Evolutionary conservation across 2,329 filamentous ascomycete species (phyloP), one percentile per base, ranked within the genome.

Genomic region (Sclerotiophoma versabilis): DNA sequence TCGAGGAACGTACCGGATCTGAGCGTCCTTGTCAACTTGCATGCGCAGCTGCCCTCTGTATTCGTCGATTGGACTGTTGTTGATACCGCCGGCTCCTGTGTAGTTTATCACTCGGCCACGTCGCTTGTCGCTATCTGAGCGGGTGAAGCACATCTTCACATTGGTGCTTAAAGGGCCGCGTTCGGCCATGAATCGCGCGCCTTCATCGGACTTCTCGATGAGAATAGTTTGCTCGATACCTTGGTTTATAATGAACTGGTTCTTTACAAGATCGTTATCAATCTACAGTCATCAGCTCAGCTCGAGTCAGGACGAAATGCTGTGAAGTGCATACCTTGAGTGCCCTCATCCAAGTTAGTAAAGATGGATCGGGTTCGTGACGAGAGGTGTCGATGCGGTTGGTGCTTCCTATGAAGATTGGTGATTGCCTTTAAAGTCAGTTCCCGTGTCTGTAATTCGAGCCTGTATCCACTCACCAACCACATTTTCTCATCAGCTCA

Each of bases 151-250:
- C 51, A 86, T 84, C 47, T 80, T 84, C 10, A 93, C 90, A 59
- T 96, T 93, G 12, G 76, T 81, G n/a, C 79, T 79, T 33, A 77
- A 33, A 6, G 55, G 34, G 8, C n/a, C n/a, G n/a, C n/a, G 61
- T 77, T 19, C 79, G 81, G 47, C 82, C 83, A 96, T 90, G 38
- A 90, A 83, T 4, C 81, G 77, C 36, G 88, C 81, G 1, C 88
- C 95, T 50, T 91, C 83, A 1, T 81, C 74, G 23, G 90, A 81
- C 25, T 88, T 80, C 49, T 87, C 80, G 48, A 97, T 86, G 0
- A 99, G 80, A 5, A 96, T 84, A 7, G 88, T 86, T 72, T 97
- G 93, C 58, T 99, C 95, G 46, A 97, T 91, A 6, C 79, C 77
- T 63, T 92, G 84, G 58, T 87, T 88, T 71, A 98, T 95, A 66